phyloP scores from a whole-genome alignment of 306 rosid species.

The Vigna mungo region DNA sequence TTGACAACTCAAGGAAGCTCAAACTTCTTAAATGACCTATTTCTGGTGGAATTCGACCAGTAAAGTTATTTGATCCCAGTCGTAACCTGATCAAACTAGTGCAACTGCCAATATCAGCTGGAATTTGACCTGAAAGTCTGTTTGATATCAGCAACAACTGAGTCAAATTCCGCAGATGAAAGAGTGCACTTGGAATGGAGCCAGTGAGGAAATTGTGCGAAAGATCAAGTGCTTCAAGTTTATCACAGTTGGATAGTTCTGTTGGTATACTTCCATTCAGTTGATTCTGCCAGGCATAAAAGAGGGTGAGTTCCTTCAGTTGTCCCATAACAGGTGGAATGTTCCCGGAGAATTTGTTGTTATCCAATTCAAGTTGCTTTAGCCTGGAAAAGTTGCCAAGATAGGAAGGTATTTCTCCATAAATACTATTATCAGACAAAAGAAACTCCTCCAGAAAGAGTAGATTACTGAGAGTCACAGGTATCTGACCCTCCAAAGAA shows the following conservation, averaged over 20 bases:
- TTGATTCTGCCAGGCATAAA: constrained; percentile 93
- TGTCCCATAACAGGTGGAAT: constrained; percentile 82
- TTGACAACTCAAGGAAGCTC: constrained; percentile 85
- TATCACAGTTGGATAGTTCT: constrained; percentile 76
- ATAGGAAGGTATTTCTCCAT: constrained; percentile 75
- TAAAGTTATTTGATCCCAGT: constrained; percentile 82
- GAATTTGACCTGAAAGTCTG: constrained; percentile 75
- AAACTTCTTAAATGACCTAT: constrained; percentile 67
- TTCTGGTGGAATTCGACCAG: constrained; percentile 79
- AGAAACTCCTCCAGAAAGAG: constrained; percentile 77
- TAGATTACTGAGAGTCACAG: constrained; percentile 60
- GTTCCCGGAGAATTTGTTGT: constrained; percentile 77
- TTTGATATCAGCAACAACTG: constrained; percentile 87
- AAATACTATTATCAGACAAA: constrained; percentile 71
- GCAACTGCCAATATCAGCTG: constrained; percentile 80
- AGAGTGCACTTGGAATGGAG: constrained; percentile 71
- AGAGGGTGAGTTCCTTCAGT: constrained; percentile 75
- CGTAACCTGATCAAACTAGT: constrained; percentile 73
- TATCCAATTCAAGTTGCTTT: constrained; percentile 89
- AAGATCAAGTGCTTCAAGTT: constrained; percentile 92
- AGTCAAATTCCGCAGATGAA: constrained; percentile 80
- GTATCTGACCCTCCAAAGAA: constrained; percentile 74
- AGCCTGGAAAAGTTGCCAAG: constrained; percentile 76
- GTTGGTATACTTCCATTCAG: constrained; percentile 80
- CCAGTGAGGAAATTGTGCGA: constrained; percentile 84